These are phyloP conservation scores for Spencermartinsiella ligniputridi DNA, from an alignment of 1,139 yeast species.

Conservation along the genomic window DNA sequence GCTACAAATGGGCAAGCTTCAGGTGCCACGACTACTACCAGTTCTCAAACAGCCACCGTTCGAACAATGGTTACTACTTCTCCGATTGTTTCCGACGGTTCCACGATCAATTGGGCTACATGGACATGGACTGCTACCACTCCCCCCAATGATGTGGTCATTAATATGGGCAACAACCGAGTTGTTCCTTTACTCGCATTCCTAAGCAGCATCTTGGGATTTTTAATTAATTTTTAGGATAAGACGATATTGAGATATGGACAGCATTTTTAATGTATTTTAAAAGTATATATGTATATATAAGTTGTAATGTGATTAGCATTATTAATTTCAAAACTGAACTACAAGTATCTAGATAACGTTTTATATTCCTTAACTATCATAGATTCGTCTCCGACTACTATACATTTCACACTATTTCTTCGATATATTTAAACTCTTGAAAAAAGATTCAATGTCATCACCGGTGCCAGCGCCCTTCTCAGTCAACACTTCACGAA, in stretches of 20 bases:
- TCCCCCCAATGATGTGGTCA: background rate
- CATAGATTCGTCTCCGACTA: no score
- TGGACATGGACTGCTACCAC: slow-evolving; percentile 1
- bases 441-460: background rate
- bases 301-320: no score
- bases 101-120: background rate
- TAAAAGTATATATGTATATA: no score
- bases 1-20: background rate
- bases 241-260: no score
- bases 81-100: background rate
- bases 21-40: background rate
- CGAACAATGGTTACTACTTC: background rate
- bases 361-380: no score
- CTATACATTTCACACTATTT: background rate
- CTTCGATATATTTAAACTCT: background rate
- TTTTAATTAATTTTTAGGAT: background rate
- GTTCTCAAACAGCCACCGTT: background rate
- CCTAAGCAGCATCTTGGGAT: background rate
- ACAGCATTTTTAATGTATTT: no score
- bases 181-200: background rate
- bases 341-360: no score
- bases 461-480: background rate
- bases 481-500: background rate
- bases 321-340: no score
- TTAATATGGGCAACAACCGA: background rate